phyloP scores from a whole-genome alignment of 2,329 filamentous ascomycete species.

The Fusarium sp. region DNA sequence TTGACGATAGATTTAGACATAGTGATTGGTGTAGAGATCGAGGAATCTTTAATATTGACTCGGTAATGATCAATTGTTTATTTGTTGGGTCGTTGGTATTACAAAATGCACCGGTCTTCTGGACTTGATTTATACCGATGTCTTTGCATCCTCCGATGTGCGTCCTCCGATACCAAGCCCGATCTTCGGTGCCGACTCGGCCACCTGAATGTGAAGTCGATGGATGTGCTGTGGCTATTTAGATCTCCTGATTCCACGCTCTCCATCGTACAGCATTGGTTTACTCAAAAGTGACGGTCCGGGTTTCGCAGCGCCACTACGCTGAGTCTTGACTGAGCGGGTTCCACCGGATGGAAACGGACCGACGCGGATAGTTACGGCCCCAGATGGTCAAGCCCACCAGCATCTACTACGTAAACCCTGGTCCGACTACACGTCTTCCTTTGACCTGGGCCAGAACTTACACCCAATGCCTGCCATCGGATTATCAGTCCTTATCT shows the following conservation, averaged over 20 bases:
- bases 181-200: constrained; percentile 20
- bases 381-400: background rate
- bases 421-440: background rate
- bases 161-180: constrained; percentile 6
- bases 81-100: background rate
- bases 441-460: background rate
- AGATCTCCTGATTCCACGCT: constrained; percentile 2
- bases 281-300: background rate
- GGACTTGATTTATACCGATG: constrained; percentile 13
- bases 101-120: background rate
- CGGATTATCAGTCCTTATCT: background rate
- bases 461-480: background rate
- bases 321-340: background rate
- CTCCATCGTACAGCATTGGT: background rate
- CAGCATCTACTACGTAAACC: background rate
- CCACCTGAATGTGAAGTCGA: background rate
- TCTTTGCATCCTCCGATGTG: background rate
- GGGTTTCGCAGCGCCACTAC: background rate
- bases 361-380: constrained; percentile 32
- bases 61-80: background rate
- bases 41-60: background rate
- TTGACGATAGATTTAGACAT: constrained; percentile 39
- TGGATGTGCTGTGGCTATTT: constrained; percentile 2
- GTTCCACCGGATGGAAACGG: constrained; percentile 10
- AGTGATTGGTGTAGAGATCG: background rate